These are phyloP conservation scores for Monosporascus sp. DNA, from an alignment of 2,329 filamentous ascomycete genomes.

Conservation along the genomic window DNA sequence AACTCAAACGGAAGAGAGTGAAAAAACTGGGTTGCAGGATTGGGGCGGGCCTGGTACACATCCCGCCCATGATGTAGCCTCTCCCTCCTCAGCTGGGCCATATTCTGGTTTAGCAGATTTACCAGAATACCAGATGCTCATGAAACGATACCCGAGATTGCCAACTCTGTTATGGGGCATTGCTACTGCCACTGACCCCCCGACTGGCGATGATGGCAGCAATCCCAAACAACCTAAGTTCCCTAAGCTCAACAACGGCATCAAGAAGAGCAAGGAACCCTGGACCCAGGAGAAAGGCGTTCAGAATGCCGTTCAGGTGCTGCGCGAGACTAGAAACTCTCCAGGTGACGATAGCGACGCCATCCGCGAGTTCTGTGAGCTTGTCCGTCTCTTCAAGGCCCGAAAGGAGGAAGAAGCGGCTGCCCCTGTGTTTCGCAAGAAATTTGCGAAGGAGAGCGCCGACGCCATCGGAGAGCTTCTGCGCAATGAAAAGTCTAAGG, in stretches of 20 bases:
- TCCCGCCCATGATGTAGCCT: background rate
- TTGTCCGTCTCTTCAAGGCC: slow-evolving; percentile 43
- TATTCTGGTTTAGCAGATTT: slow-evolving; percentile 20
- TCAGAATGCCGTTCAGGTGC: slow-evolving; percentile 47
- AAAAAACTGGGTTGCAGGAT: background rate
- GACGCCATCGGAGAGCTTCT: slow-evolving; percentile 46
- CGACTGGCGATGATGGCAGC: slow-evolving; percentile 5
- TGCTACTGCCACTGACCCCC: slow-evolving; percentile 26
- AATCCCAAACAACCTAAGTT: slow-evolving; percentile 4
- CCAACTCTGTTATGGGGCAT: slow-evolving; percentile 22
- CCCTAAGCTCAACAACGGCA: slow-evolving; percentile 17
- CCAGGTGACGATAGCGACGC: slow-evolving; percentile 53
- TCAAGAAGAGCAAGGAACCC: slow-evolving; percentile 31
- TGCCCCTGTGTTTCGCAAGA: slow-evolving; percentile 35
- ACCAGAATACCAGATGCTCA: slow-evolving; percentile 23
- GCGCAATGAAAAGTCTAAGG: slow-evolving; percentile 27
- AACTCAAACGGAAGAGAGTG: background rate
- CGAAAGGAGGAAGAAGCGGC: slow-evolving; percentile 28
- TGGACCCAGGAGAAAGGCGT: slow-evolving; percentile 58
- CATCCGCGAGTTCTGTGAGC: slow-evolving; percentile 55
- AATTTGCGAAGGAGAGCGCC: slow-evolving; percentile 42
- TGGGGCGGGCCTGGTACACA: background rate
- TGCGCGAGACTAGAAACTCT: slow-evolving; percentile 45
- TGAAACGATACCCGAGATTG: slow-evolving; percentile 23
- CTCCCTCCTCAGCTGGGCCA: slow-evolving; percentile 1